Percentiles rank a stretch among this genome's conserved stretches.
Conservation (phyloP, 192 early-diverging fungal species). For the Spizellomyces punctatus region DNA sequence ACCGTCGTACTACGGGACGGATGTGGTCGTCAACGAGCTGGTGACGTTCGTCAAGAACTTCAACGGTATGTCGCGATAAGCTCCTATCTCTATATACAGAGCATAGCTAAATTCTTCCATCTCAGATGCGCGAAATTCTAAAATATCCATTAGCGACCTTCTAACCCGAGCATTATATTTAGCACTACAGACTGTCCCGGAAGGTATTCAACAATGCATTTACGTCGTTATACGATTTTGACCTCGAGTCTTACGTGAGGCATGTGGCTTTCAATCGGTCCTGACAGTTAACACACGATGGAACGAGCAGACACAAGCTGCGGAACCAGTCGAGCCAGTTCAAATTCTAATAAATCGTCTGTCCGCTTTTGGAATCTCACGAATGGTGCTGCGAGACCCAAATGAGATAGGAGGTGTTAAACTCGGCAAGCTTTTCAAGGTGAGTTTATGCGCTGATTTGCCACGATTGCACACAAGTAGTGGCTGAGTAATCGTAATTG, state of each 20-base stretch:
- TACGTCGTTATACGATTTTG: not conserved
- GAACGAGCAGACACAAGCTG: not conserved
- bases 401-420: slow-evolving; percentile 18
- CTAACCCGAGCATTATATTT: slow-evolving; percentile 20
- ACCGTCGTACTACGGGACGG: not conserved
- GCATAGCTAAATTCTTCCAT: not conserved
- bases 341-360: slow-evolving; percentile 11
- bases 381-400: slow-evolving; percentile 10
- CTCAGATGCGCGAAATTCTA: slow-evolving; percentile 2
- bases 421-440: slow-evolving; percentile 29
- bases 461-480: too few species aligned
- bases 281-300: slow-evolving; percentile 23
- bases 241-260: not conserved
- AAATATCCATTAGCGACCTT: slow-evolving; percentile 24
- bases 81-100: not conserved
- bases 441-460: too few species aligned
- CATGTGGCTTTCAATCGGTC: not conserved
- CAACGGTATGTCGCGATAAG: slow-evolving; percentile 19
- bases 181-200: slow-evolving; percentile 24
- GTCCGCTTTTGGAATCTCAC: slow-evolving; percentile 23
- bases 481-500: too few species aligned
- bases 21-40: slow-evolving; percentile 24
- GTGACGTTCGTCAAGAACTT: slow-evolving; percentile 30
- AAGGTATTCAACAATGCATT: slow-evolving; percentile 3
- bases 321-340: not conserved